Evolutionary conservation across 768 basidiomycete species (phyloP).

Genomic region (Russula sp.): DNA sequence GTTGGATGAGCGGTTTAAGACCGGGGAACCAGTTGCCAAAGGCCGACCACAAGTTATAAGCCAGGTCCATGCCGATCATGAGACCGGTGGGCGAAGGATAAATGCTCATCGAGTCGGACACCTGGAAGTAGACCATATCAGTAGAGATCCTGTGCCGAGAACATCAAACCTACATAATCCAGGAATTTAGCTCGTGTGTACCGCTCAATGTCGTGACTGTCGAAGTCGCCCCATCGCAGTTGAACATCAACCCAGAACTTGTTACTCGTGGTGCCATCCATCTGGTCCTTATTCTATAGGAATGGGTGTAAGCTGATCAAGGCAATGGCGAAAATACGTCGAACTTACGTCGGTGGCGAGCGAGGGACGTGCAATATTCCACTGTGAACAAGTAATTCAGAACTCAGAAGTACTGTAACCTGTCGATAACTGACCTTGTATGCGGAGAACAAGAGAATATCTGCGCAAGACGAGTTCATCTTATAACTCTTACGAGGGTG

Average conservation of each 20-base stretch:
- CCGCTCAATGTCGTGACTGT: constrained; percentile 97
- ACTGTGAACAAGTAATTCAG: constrained; percentile 40
- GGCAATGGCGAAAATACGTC: background rate
- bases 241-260: constrained; percentile 99
- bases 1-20: constrained; percentile 94
- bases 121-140: constrained; percentile 36
- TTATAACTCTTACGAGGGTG: constrained; percentile 99
- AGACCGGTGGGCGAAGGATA: constrained; percentile 99
- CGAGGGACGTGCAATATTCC: constrained; percentile 96
- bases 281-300: constrained; percentile 77
- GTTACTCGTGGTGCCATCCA: constrained; percentile 97
- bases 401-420: constrained; percentile 1
- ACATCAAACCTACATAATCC: constrained; percentile 67
- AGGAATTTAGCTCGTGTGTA: constrained; percentile 99
- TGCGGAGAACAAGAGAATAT: constrained; percentile 94
- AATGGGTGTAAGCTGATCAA: constrained; percentile 17
- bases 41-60: constrained; percentile 97
- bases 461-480: constrained; percentile 99
- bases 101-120: constrained; percentile 96
- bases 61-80: constrained; percentile 97
- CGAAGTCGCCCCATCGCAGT: constrained; percentile 96
- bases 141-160: background rate
- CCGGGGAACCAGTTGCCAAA: constrained; percentile 99
- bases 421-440: constrained; percentile 51
- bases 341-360: constrained; percentile 82